Percentiles rank a stretch among this genome's conserved stretches.
Conservation (phyloP, 306 rosid genomes). For the Lathyrus oleraceus region DNA sequence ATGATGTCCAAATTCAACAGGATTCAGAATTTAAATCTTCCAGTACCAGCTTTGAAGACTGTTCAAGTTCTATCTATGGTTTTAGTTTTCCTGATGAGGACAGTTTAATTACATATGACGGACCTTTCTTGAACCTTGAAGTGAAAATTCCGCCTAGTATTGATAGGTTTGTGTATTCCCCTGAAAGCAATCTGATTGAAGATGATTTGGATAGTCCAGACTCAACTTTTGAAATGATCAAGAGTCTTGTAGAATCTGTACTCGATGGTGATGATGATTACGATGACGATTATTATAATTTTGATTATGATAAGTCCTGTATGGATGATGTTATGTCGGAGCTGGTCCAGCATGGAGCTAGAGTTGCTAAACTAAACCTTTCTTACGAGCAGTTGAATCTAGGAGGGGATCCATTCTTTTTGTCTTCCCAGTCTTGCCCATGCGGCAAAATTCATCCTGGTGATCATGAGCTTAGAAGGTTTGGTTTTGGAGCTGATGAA, state of each 20-base stretch:
- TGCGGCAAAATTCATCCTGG: slow-evolving; percentile 11
- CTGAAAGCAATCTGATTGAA: slow-evolving; percentile 27
- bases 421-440: slow-evolving; percentile 8
- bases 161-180: slow-evolving; percentile 38
- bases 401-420: slow-evolving; percentile 33
- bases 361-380: slow-evolving; percentile 5
- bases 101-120: slow-evolving; percentile 55
- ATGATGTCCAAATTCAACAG: slow-evolving; percentile 25
- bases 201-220: slow-evolving; percentile 32
- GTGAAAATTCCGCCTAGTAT: slow-evolving; percentile 20
- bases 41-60: slow-evolving; percentile 26
- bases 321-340: slow-evolving; percentile 16
- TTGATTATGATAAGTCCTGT: neutral
- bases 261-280: slow-evolving; percentile 33
- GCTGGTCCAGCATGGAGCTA: slow-evolving; percentile 26
- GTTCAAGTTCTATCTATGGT: slow-evolving; percentile 32
- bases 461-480: slow-evolving; percentile 27
- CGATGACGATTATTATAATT: neutral
- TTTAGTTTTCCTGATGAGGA: slow-evolving; percentile 61
- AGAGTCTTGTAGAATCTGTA: slow-evolving; percentile 41
- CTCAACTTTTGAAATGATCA: slow-evolving; percentile 38
- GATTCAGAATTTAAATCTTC: slow-evolving; percentile 32
- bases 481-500: slow-evolving; percentile 30
- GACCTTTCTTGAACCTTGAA: slow-evolving; percentile 35
- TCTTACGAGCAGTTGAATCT: slow-evolving; percentile 24